Evolutionary conservation across 2,329 filamentous ascomycete genomes (phyloP), one percentile per base, ranked within the genome.

Genomic region (Penicillium rolfsii): DNA sequence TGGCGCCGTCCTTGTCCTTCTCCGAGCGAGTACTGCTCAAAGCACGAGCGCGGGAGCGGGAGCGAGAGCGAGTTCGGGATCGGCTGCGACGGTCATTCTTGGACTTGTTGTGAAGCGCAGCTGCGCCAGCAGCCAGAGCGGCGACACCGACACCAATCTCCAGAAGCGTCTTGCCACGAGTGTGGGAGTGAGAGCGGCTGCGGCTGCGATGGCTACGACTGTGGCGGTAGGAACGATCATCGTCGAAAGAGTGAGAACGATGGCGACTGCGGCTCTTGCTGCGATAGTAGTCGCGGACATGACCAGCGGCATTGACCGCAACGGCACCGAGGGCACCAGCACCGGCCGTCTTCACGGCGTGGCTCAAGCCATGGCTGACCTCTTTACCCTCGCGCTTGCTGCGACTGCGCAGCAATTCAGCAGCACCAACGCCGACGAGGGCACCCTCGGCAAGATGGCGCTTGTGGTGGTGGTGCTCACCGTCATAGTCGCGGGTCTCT

Each of bases 381-480:
- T 83, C 81, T 52, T 85, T 81, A 30, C 85, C 86, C 67, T 86
- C 78, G 48, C 79, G 80, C 75, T 84, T 86, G 52, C 82, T 80
- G 63, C 85, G 85, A 65, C 83, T 84, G 54, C 86, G 81, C 19
- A 88, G 66, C 38, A 89, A 75, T 65, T 87, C 85, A 40, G 85
- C 85, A 43, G 85, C 86, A 63, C 84, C 87, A 48, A 85, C 77
- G 49, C 86, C 87, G 45, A 84, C 84, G 55, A 87, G 74, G 28
- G 85, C 84, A 50, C 86, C 87, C 68, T 86, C 86, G n/a, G 85
- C 86, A 48, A 89, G 73, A 69, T 88, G 84, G 35, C 84, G 84
- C 54, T 75, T 75, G 65, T 83, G 83, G 63, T 85, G 81, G 46
- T 77, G 74, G 19, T 81, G 80, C 56, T 81, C 81, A 11, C 77